Evolutionary conservation across 139 green algal genomes (phyloP).

Genomic region (Edaphochlamys debaryana): DNA sequence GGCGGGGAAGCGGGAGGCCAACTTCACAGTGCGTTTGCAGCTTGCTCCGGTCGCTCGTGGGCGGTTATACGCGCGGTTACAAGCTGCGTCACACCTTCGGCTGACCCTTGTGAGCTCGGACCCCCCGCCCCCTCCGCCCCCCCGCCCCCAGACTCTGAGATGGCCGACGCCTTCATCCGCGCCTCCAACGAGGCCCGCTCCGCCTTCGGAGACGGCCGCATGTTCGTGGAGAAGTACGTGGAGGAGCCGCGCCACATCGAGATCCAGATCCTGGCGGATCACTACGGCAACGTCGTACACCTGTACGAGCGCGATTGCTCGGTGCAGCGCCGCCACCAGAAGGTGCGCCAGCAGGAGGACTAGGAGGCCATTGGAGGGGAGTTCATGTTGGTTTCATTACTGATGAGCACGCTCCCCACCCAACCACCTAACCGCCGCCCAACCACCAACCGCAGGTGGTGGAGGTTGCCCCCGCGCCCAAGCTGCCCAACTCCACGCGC

Average conservation of each 20-base stretch:
- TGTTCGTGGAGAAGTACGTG: slow-evolving; percentile 97
- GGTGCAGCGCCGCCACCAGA: slow-evolving; percentile 98
- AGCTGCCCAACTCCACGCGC: slow-evolving; percentile 61
- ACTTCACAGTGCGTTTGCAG: too few species aligned
- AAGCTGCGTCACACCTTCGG: too few species aligned
- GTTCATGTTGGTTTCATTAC: too few species aligned
- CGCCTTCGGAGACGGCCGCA: slow-evolving; percentile 94
- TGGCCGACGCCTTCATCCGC: slow-evolving; percentile 81
- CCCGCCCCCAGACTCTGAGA: slow-evolving; percentile 73
- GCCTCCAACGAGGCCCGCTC: slow-evolving; percentile 84
- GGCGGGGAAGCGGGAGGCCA: neutral
- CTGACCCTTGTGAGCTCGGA: neutral
- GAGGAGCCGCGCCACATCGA: slow-evolving; percentile 89
- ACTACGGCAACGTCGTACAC: slow-evolving; percentile 95
- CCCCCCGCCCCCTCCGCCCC: neutral
- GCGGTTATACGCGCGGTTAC: too few species aligned
- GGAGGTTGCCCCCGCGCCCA: slow-evolving; percentile 86
- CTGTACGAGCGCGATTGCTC: slow-evolving; percentile 97
- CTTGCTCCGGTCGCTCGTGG: too few species aligned
- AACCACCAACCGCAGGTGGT: slow-evolving; percentile 71
- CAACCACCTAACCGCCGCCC: neutral
- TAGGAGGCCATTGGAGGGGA: neutral
- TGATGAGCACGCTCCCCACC: too few species aligned
- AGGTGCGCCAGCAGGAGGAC: slow-evolving; percentile 60
- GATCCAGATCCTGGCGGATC: slow-evolving; percentile 93